phyloP scores from a whole-genome alignment of 2,329 filamentous ascomycete species.

The Penicillium janthinellum region DNA sequence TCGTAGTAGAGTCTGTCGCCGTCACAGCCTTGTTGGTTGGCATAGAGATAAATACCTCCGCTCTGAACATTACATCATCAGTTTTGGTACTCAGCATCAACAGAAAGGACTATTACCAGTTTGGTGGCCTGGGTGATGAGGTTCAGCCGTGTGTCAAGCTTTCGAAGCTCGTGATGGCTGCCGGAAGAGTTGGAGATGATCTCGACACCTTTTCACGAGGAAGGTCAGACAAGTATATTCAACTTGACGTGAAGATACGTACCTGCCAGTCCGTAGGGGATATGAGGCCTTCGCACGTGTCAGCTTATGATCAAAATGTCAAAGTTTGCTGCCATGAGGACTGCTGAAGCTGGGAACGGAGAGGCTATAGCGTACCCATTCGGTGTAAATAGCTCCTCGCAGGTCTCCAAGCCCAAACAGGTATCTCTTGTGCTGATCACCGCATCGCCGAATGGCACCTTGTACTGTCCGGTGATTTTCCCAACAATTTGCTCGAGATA shows the following conservation, averaged over 20 bases:
- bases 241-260: neutral
- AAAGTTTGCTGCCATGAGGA: neutral
- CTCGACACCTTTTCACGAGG: conserved; percentile 61
- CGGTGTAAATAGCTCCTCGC: conserved; percentile 68
- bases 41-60: conserved; percentile 58
- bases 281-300: conserved; percentile 51
- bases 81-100: neutral
- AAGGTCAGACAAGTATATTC: neutral
- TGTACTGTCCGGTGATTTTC: conserved; percentile 57
- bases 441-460: conserved; percentile 69
- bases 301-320: neutral
- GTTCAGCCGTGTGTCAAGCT: conserved; percentile 64
- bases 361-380: conserved; percentile 33
- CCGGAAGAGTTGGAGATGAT: conserved; percentile 72
- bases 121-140: conserved; percentile 67
- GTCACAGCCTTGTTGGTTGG: conserved; percentile 63
- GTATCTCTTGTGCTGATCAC: conserved; percentile 65
- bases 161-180: conserved; percentile 68
- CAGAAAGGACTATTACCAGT: conserved; percentile 19
- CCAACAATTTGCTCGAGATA: conserved; percentile 63
- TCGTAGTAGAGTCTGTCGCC: conserved; percentile 66
- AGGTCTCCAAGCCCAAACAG: conserved; percentile 65
- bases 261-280: conserved; percentile 58
- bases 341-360: no score
- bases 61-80: conserved; percentile 33